phyloP scores from a whole-genome alignment of 2,329 filamentous ascomycete species.

The Corniculantispora saksenae region DNA sequence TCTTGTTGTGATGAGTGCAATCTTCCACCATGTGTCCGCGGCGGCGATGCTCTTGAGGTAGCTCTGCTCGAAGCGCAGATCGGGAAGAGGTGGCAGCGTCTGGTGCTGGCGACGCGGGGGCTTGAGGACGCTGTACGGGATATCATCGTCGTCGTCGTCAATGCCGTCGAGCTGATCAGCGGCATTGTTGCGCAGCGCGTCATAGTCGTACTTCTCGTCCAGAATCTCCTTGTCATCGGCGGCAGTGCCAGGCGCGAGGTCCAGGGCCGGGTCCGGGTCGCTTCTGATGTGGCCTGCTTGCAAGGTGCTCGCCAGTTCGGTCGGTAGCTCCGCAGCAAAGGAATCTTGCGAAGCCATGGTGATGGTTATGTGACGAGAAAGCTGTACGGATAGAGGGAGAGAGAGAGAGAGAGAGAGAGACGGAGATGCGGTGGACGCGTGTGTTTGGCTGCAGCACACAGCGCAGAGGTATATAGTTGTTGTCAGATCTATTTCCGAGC shows the following conservation, averaged over 20 bases:
- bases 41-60: slow-evolving; percentile 86
- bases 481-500: too few relatives aligned
- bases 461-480: too few relatives aligned
- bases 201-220: slow-evolving; percentile 10
- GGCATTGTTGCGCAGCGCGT: background rate
- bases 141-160: slow-evolving; percentile 61
- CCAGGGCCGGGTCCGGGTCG: slow-evolving; percentile 69
- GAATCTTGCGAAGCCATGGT: slow-evolving; percentile 44
- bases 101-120: slow-evolving; percentile 50
- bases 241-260: slow-evolving; percentile 78
- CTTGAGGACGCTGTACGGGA: slow-evolving; percentile 66
- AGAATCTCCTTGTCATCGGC: slow-evolving; percentile 54
- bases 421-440: background rate
- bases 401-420: background rate
- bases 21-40: slow-evolving; percentile 76
- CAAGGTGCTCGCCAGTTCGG: slow-evolving; percentile 74
- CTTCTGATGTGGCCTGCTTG: slow-evolving; percentile 79
- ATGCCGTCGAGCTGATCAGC: slow-evolving; percentile 30
- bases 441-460: background rate
- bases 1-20: slow-evolving; percentile 80
- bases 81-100: slow-evolving; percentile 68
- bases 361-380: slow-evolving; percentile 8
- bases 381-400: background rate
- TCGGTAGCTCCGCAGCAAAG: slow-evolving; percentile 42
- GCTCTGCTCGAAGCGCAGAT: slow-evolving; percentile 96